Percentiles rank a stretch among this genome's conserved stretches.
Conservation (phyloP, 768 basidiomycete genomes). For the Coprinopsis marcescibilis region DNA sequence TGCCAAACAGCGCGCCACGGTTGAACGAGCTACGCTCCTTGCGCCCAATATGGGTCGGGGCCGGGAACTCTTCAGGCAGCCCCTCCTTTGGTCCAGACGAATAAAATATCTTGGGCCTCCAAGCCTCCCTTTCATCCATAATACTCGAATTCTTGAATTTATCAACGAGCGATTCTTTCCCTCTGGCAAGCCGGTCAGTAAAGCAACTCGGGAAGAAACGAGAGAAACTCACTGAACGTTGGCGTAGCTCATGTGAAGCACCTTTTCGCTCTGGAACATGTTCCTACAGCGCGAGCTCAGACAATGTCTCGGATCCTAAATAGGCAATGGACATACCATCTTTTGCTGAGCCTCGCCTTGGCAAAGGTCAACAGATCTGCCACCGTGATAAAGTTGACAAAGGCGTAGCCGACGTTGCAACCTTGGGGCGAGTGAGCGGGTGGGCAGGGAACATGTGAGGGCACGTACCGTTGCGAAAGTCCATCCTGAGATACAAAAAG, state of each 20-base stretch:
- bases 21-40: slow-evolving; percentile 82
- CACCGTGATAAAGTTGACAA: slow-evolving; percentile 84
- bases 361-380: slow-evolving; percentile 74
- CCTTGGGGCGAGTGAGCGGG: slow-evolving; percentile 31
- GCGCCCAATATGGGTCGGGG: slow-evolving; percentile 73
- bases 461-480: slow-evolving; percentile 68
- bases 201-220: slow-evolving; percentile 2
- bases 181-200: slow-evolving; percentile 36
- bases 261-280: slow-evolving; percentile 88
- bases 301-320: not conserved
- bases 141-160: slow-evolving; percentile 90
- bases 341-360: slow-evolving; percentile 65
- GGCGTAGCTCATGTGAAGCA: slow-evolving; percentile 87
- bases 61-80: slow-evolving; percentile 73
- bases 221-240: slow-evolving; percentile 74
- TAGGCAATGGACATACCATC: slow-evolving; percentile 50
- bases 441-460: not conserved
- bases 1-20: slow-evolving; percentile 65
- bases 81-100: slow-evolving; percentile 72
- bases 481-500: slow-evolving; percentile 85
- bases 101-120: slow-evolving; percentile 83
- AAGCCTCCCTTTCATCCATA: slow-evolving; percentile 80
- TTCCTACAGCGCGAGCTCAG: slow-evolving; percentile 49
- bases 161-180: slow-evolving; percentile 85
- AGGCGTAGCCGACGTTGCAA: slow-evolving; percentile 78